Percentiles rank a stretch among this genome's conserved stretches.
Conservation (phyloP, 768 basidiomycete species). For the Phlebiopsis gigantea region DNA sequence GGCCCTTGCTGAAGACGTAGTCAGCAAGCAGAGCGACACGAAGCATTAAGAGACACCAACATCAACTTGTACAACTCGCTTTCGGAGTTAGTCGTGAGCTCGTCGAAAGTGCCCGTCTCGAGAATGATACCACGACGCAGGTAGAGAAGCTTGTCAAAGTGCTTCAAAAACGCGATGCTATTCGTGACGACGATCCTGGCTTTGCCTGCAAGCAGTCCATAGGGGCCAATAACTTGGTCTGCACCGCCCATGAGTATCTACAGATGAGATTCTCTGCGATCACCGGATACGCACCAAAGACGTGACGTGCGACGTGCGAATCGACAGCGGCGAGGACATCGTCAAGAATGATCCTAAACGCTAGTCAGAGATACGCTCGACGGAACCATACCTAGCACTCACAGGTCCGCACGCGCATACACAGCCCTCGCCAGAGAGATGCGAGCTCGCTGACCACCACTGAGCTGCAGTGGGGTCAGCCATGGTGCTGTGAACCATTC, state of each 20-base stretch:
- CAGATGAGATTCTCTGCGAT: neutral
- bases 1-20: conserved; percentile 20
- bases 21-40: neutral
- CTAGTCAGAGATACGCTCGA: neutral
- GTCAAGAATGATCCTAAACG: conserved; percentile 68
- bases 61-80: conserved; percentile 72
- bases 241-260: conserved; percentile 5
- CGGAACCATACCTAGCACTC: conserved; percentile 19
- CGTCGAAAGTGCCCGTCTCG: conserved; percentile 64
- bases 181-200: conserved; percentile 86
- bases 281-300: conserved; percentile 53
- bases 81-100: conserved; percentile 52
- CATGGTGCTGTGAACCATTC: neutral
- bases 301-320: conserved; percentile 82
- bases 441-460: conserved; percentile 82
- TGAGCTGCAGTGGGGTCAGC: conserved; percentile 46
- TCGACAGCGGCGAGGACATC: conserved; percentile 87
- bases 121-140: conserved; percentile 79
- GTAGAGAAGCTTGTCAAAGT: conserved; percentile 72
- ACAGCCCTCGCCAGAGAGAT: conserved; percentile 84
- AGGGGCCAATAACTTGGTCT: conserved; percentile 86
- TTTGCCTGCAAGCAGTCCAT: conserved; percentile 76
- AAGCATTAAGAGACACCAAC: conserved; percentile 36
- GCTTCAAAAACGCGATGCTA: conserved; percentile 73
- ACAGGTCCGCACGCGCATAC: conserved; percentile 89